Conservation (phyloP, 352 stramenopile species). For the Phytophthora fragariaefolia region DNA sequence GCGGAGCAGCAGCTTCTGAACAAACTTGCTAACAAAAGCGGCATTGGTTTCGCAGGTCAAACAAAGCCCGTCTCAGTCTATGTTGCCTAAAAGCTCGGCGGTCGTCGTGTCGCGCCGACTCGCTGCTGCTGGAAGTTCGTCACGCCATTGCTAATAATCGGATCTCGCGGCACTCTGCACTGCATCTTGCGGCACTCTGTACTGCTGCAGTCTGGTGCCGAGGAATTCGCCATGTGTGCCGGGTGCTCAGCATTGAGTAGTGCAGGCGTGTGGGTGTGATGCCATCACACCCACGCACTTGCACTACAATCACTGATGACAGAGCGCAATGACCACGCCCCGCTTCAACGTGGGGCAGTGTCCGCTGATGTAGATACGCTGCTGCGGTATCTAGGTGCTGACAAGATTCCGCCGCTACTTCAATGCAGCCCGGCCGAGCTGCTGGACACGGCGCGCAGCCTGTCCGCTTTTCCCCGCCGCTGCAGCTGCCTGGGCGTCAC, state of each 20-base stretch:
- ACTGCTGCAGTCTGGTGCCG: background rate
- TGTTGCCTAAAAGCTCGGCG: background rate
- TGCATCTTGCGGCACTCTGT: background rate
- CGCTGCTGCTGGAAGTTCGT: background rate
- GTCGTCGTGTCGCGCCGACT: background rate
- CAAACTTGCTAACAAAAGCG: no score
- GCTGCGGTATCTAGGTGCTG: constrained; percentile 18
- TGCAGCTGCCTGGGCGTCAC: background rate
- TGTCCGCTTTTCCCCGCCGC: background rate
- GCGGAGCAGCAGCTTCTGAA: no score
- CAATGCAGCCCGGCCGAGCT: background rate
- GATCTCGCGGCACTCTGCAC: background rate
- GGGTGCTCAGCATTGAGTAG: background rate
- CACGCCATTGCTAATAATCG: no score
- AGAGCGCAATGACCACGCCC: background rate
- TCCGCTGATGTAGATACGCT: constrained; percentile 16
- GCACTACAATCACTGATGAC: no score
- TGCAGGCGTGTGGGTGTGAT: background rate
- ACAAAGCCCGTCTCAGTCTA: background rate
- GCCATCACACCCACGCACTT: background rate
- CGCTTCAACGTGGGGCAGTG: background rate
- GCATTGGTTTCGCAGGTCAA: no score
- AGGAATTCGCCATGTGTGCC: background rate
- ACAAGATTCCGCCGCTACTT: background rate
- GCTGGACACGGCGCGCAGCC: background rate